A percentile compares a stretch with the other conserved stretches of the same genome.
Evolutionary conservation across 441 rosid species (phyloP).

Genomic region (Arabidopsis hybrid): DNA sequence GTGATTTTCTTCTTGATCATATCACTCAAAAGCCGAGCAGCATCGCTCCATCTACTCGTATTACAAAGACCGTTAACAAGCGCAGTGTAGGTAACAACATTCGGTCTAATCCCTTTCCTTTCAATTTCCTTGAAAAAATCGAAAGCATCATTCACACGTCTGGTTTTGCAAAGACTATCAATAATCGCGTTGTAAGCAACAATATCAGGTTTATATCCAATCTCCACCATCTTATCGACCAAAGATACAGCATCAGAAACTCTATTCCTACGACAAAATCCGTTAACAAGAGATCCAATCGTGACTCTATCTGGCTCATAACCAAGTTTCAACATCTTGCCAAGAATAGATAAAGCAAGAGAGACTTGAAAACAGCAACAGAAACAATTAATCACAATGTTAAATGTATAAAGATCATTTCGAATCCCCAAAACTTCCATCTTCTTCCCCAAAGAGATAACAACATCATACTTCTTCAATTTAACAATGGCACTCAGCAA

Average conservation of each 20-base stretch:
- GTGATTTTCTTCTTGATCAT: constrained; percentile 30
- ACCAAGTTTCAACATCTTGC: constrained; percentile 42
- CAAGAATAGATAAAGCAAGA: constrained; percentile 42
- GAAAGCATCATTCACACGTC: constrained; percentile 26
- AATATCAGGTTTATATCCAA: constrained; percentile 27
- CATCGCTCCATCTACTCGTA: constrained; percentile 34
- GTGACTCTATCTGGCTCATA: constrained; percentile 39
- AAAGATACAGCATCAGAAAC: constrained; percentile 29
- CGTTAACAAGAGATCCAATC: constrained; percentile 44
- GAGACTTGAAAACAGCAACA: constrained; percentile 36
- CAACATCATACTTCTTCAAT: constrained; percentile 22
- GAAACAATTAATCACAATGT: constrained; percentile 43
- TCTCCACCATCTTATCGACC: constrained; percentile 30
- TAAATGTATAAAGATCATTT: constrained; percentile 41
- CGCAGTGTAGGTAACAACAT: constrained; percentile 31
- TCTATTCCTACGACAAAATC: constrained; percentile 36
- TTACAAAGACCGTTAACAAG: constrained; percentile 37
- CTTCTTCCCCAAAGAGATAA: constrained; percentile 30
- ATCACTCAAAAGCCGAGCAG: constrained; percentile 17
- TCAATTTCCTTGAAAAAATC: constrained; percentile 13
- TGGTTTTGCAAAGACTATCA: constrained; percentile 21
- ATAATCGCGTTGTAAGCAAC: constrained; percentile 38
- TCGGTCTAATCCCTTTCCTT: constrained; percentile 26
- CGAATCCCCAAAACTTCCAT: constrained; percentile 37
- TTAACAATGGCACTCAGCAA: constrained; percentile 20